Conservation (phyloP, 2,329 filamentous ascomycete genomes). For the Nemania abortiva region DNA sequence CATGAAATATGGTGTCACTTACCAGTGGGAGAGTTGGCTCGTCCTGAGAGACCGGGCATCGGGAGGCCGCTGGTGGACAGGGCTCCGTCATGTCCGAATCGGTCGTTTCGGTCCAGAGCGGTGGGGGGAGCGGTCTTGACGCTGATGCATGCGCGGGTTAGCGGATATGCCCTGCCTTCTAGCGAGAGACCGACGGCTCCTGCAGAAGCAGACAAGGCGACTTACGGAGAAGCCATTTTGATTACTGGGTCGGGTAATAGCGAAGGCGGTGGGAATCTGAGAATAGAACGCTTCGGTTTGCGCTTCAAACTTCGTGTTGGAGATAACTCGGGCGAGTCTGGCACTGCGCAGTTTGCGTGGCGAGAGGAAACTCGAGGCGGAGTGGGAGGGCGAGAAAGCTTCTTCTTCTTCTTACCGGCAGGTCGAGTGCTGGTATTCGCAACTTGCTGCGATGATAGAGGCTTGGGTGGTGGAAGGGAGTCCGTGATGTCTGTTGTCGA, state of each 20-base stretch:
- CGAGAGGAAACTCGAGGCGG: slow-evolving; percentile 45
- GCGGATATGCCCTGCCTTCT: neutral
- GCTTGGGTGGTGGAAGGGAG: slow-evolving; percentile 19
- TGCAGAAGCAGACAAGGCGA: neutral
- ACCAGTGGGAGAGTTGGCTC: slow-evolving; percentile 49
- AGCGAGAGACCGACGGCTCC: neutral
- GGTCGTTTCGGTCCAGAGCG: slow-evolving; percentile 35
- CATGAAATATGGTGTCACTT: slow-evolving; percentile 9
- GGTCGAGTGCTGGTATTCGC: slow-evolving; percentile 26
- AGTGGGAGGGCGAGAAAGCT: slow-evolving; percentile 37
- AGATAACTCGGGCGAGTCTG: slow-evolving; percentile 21
- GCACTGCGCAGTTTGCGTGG: slow-evolving; percentile 26
- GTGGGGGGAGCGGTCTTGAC: slow-evolving; percentile 42
- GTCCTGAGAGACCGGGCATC: slow-evolving; percentile 49
- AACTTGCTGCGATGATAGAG: slow-evolving; percentile 20
- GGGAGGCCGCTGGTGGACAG: slow-evolving; percentile 37
- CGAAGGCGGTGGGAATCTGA: slow-evolving; percentile 37
- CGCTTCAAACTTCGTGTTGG: slow-evolving; percentile 39
- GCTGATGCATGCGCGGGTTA: slow-evolving; percentile 36
- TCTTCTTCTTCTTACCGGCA: slow-evolving; percentile 32
- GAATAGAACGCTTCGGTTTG: slow-evolving; percentile 45
- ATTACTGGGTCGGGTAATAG: neutral
- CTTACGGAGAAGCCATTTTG: slow-evolving; percentile 49
- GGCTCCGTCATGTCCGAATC: slow-evolving; percentile 30
- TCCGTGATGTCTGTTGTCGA: slow-evolving; percentile 36